Evolutionary conservation across 2,329 filamentous ascomycete genomes (phyloP).

Genomic region (Neopestalotiopsis sp.): DNA sequence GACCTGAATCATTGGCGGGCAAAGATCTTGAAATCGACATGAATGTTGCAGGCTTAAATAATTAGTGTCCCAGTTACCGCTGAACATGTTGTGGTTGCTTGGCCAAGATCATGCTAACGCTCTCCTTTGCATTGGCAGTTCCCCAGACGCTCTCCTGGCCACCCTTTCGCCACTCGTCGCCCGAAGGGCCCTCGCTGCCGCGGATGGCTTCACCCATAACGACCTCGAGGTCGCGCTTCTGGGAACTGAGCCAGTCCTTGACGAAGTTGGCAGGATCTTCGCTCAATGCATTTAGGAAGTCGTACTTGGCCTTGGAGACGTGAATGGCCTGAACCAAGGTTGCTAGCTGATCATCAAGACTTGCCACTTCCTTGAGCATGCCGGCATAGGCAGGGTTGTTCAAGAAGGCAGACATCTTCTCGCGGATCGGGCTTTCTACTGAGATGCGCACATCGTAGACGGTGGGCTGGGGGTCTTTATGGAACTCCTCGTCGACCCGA

Average conservation of each 20-base stretch:
- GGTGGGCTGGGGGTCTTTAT: slow-evolving; percentile 76
- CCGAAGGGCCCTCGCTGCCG: slow-evolving; percentile 59
- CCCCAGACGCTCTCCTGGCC: slow-evolving; percentile 61
- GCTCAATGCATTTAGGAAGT: slow-evolving; percentile 80
- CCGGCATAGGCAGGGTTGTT: slow-evolving; percentile 73
- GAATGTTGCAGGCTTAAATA: neutral
- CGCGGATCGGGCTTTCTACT: slow-evolving; percentile 81
- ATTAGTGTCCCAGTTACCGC: slow-evolving; percentile 5
- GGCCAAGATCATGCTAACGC: slow-evolving; percentile 65
- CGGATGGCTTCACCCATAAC: slow-evolving; percentile 82
- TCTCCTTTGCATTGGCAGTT: slow-evolving; percentile 65
- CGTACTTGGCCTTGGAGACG: slow-evolving; percentile 87
- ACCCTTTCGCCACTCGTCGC: slow-evolving; percentile 73
- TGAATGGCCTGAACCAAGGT: slow-evolving; percentile 82
- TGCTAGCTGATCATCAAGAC: slow-evolving; percentile 85
- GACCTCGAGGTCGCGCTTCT: slow-evolving; percentile 88
- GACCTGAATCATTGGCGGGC: neutral
- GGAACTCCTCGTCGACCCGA: slow-evolving; percentile 85
- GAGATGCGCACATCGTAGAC: slow-evolving; percentile 89
- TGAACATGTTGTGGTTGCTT: slow-evolving; percentile 47
- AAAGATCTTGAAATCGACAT: neutral
- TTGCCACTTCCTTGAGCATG: slow-evolving; percentile 77
- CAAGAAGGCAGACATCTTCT: slow-evolving; percentile 68
- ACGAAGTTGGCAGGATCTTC: slow-evolving; percentile 86
- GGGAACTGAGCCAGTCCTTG: slow-evolving; percentile 85